A percentile compares a stretch with the other conserved stretches of the same genome.
These are phyloP conservation scores for Eucalyptus pauciflora DNA, from an alignment of 345 rosid genomes.

Conservation along the genomic window DNA sequence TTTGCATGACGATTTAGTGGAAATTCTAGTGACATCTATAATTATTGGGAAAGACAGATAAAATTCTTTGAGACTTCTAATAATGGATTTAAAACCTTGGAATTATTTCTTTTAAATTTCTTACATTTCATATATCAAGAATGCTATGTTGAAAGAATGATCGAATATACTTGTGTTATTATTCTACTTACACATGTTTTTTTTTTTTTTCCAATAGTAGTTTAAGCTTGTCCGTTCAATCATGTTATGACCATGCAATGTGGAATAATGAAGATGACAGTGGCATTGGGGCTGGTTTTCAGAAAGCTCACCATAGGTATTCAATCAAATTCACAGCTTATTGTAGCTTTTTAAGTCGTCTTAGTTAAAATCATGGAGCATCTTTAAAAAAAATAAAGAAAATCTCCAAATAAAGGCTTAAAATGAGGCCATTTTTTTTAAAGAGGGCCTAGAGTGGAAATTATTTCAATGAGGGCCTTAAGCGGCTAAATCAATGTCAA, in stretches of 20 bases:
- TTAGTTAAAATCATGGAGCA: too few species aligned
- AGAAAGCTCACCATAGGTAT: too few species aligned
- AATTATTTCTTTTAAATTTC: too few species aligned
- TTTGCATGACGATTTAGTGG: too few species aligned
- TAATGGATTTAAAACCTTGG: too few species aligned
- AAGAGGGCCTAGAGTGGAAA: fast-evolving
- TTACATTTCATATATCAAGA: neutral
- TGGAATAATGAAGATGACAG: neutral
- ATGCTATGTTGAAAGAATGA: neutral
- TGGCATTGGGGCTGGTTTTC: fast-evolving
- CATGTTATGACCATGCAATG: neutral
- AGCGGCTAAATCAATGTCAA: too few species aligned
- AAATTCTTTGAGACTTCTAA: too few species aligned
- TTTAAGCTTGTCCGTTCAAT: neutral
- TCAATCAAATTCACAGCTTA: fast-evolving
- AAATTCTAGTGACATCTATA: too few species aligned
- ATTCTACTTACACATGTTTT: fast-evolving
- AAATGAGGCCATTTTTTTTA: too few species aligned
- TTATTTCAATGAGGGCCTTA: too few species aligned
- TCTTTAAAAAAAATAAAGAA: too few species aligned
- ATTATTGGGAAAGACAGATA: neutral
- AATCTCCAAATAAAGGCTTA: fast-evolving
- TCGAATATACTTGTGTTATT: neutral
- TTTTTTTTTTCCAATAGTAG: neutral
- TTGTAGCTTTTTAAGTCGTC: too few species aligned